Percentiles rank a stretch among this genome's conserved stretches.
Evolutionary conservation across 495 filamentous ascomycete species (phyloP).

Genomic region (Xylaria grammica): DNA sequence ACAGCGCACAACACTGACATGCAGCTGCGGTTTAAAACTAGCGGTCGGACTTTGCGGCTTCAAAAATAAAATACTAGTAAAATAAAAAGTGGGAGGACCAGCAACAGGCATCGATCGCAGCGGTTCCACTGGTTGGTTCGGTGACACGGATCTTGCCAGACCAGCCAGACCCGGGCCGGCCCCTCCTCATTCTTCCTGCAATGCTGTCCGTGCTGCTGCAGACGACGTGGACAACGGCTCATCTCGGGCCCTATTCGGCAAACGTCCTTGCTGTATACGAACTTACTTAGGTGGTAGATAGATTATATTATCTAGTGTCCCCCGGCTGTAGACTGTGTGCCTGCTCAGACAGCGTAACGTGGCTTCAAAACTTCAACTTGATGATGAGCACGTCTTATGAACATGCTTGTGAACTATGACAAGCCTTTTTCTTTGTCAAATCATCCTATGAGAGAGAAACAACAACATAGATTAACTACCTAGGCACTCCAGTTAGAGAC

Average conservation of each 20-base stretch:
- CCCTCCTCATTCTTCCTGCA: slow-evolving; percentile 14
- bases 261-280: background rate
- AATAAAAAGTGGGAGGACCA: slow-evolving; percentile 12
- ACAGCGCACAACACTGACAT: slow-evolving; percentile 13
- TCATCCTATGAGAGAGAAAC: too few species aligned
- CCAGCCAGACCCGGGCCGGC: background rate
- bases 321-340: too few species aligned
- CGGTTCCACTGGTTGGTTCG: slow-evolving; percentile 17
- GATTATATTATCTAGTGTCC: too few species aligned
- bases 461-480: too few species aligned
- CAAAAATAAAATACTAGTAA: background rate
- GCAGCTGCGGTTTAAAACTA: slow-evolving; percentile 19
- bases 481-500: too few species aligned
- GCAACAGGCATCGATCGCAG: background rate
- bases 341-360: too few species aligned
- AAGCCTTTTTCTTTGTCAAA: too few species aligned
- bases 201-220: slow-evolving; percentile 4
- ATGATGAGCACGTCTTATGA: too few species aligned
- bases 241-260: too few species aligned
- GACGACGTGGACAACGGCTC: slow-evolving; percentile 13
- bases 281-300: too few species aligned
- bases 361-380: too few species aligned
- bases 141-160: slow-evolving; percentile 12
- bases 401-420: too few species aligned
- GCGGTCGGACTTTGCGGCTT: slow-evolving; percentile 20